Evolutionary conservation across 148 eudicot genomes (phyloP), one percentile per base, ranked within the genome.

Genomic region (Suaeda aralocaspica): DNA sequence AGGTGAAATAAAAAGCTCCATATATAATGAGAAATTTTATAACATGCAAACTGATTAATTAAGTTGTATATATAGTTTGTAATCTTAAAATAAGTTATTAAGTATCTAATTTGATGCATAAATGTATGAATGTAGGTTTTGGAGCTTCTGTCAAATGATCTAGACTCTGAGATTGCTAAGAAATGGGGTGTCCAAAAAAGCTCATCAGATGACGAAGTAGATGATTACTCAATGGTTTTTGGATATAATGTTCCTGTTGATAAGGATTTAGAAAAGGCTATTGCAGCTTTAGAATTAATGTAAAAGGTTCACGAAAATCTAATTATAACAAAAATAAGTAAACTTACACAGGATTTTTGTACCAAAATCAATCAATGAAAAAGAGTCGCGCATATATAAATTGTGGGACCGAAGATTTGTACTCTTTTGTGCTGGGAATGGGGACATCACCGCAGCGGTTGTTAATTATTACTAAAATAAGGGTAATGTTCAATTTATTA

Each of bases 191-290:
- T 77, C 67, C 86, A 84, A 12, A 81, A 82, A 48, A 78, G 79
- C 56, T 76, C 84, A 33, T 76, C 85, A 25, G 72, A 77, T 6
- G 89, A 77, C 10, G 89, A 87, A 73, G 75, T 87, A 80, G 87
- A 90, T 76, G 98, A 93, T 74, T 90, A 88, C 69, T 93, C 96
- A 1, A 86, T 87, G 92, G 71, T 79, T 45, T 88, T 85, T 71
- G 98, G 98, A 52, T 90, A 90, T 48, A 78, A 75, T 58, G 74
- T 84, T 68, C 95, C 92, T 18, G 74, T 82, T 1, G 89, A 87
- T 83, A 71, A 79, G 13, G 69, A 72, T 62, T 72, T 90, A 60
- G 86, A 86, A 25, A 85, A 79, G 30, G 82, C 81, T 28, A 65
- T 78, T 12, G 81, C 74, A 15, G 81, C 68, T 34, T 31, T 78